phyloP scores from a whole-genome alignment of 345 rosid species.

The Salix brachista region DNA sequence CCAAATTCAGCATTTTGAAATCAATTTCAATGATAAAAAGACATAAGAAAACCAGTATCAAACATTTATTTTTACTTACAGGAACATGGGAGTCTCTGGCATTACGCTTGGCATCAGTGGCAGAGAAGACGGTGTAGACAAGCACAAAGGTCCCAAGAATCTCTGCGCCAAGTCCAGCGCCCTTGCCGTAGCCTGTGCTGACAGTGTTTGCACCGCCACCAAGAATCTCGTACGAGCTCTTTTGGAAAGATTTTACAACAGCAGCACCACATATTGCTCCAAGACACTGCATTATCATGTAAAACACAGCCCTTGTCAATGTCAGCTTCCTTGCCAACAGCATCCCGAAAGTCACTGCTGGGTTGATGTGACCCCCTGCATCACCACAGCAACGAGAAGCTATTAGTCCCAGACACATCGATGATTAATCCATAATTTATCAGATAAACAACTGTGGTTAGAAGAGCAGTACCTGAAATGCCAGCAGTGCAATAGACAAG shows the following conservation, averaged over 20 bases:
- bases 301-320: conserved; percentile 16
- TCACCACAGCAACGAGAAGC: neutral
- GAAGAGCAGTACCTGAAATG: conserved; percentile 8
- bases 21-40: neutral
- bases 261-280: conserved; percentile 21
- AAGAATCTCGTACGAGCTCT: conserved; percentile 8
- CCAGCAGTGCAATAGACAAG: conserved; percentile 23
- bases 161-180: conserved; percentile 18
- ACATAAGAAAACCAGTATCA: neutral
- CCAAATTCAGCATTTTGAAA: neutral
- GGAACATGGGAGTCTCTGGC: conserved; percentile 23
- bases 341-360: conserved; percentile 22
- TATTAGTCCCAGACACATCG: neutral
- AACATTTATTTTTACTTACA: neutral
- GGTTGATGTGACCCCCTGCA: conserved; percentile 22
- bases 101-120: conserved; percentile 16
- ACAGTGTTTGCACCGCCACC: conserved; percentile 19
- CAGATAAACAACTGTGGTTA: neutral
- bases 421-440: neutral
- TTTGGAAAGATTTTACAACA: conserved; percentile 7
- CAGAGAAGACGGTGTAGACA: conserved; percentile 18
- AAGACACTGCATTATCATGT: conserved; percentile 22
- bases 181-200: conserved; percentile 4
- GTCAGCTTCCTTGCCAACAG: conserved; percentile 19
- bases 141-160: conserved; percentile 18